Evolutionary conservation across 2,329 filamentous ascomycete species (phyloP), one percentile per base, ranked within the genome.

Genomic region (Aspergillus felis): DNA sequence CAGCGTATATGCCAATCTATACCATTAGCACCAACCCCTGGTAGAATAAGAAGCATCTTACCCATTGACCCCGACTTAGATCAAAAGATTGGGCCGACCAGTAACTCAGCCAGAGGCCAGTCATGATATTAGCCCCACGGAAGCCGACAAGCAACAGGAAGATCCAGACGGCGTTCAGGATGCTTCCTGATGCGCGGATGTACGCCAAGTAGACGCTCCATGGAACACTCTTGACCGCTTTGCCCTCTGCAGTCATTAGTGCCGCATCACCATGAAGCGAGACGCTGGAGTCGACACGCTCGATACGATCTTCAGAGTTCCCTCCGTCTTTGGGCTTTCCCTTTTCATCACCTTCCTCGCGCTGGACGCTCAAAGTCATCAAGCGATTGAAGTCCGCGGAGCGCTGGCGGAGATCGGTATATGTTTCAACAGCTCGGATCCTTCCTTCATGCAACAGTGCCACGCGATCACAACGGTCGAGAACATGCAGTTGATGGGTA

Each of bases 401-500:
- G 93, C 87, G 60, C 87, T 81, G 9, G 79, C 78, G 93, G 20
- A 96, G 81, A 60, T 92, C 91, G 44, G 88, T 84, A 66, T 92
- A 96, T 0, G 91, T 95, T 64, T 92, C 91, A 46, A 96, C 80
- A n/a, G 91, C 90, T 71, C 88, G 85, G 55, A 96, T 87, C 57
- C 81, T 84, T 57, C 92, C 92, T 10, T 85, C 85, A 55, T 95
- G 89, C 83, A 96, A 91, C 89, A 90, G 92, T 53, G 96, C 85
- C 63, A 96, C 92, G 46, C 91, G 83, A 69, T 96, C 92, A 65
- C 91, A 95, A 47, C 91, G 87, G 69, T 84, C 91, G 4, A 96
- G 82, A 10, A 96, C 91, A 81, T 92, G 93, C 17, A 96, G 83
- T 71, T 96, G 92, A 73, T 96, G 92, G 0, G 92, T 96, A 1